Evolutionary conservation across 129 eudicot genomes (phyloP).

Genomic region (Ambrosia trifida): DNA sequence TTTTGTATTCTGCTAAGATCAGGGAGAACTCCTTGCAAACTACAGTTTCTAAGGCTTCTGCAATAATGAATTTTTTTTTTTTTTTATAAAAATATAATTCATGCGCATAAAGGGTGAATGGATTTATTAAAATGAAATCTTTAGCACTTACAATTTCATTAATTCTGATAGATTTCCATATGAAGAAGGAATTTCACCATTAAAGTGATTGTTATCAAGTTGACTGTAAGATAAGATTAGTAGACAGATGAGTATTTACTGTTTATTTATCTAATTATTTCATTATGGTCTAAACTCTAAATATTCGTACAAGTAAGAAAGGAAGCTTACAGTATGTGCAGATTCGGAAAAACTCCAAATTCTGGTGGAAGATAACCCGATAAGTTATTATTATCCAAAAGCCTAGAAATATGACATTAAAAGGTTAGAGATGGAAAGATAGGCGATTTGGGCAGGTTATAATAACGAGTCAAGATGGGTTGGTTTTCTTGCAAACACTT

Average conservation of each 20-base stretch:
- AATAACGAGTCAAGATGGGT: not conserved
- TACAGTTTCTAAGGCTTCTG: slow-evolving; percentile 91
- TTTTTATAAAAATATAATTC: not conserved
- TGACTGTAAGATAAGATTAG: slow-evolving; percentile 50
- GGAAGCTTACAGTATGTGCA: slow-evolving; percentile 60
- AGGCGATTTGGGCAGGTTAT: not conserved
- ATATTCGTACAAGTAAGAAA: not conserved
- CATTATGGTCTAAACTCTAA: slow-evolving; percentile 12
- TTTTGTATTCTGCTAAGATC: slow-evolving; percentile 54
- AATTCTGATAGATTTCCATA: slow-evolving; percentile 58
- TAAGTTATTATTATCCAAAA: slow-evolving; percentile 76
- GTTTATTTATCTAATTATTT: not conserved
- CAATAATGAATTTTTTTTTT: too few relatives aligned
- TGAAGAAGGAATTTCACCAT: slow-evolving; percentile 67
- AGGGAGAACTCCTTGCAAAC: slow-evolving; percentile 68
- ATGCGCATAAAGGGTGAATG: not conserved
- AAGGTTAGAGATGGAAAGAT: not conserved
- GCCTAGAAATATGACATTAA: slow-evolving; percentile 44
- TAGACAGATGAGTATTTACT: not conserved
- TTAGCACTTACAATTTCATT: slow-evolving; percentile 63
- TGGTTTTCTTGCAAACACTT: slow-evolving; percentile 3
- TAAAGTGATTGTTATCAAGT: slow-evolving; percentile 79
- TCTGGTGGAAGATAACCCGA: slow-evolving; percentile 79
- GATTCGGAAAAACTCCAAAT: slow-evolving; percentile 39
- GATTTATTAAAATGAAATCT: not conserved